Conservation (phyloP, 352 stramenopile species). For the Phytophthora sansomeana region DNA sequence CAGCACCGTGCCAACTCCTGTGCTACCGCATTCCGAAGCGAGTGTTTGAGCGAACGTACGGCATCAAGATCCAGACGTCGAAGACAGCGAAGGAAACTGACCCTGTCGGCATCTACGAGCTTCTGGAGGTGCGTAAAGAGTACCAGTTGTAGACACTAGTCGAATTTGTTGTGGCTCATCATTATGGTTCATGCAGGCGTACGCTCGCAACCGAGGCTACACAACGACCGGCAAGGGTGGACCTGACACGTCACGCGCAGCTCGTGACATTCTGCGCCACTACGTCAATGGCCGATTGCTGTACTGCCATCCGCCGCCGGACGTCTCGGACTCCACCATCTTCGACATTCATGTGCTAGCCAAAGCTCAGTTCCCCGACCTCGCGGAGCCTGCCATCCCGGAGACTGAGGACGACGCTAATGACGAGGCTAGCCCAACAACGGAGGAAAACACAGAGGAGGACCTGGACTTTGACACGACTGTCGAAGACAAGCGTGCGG, state of each 20-base stretch:
- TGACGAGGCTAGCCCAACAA: neutral
- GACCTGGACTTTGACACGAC: conserved; percentile 77
- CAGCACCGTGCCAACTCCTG: conserved; percentile 94
- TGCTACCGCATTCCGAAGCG: conserved; percentile 95
- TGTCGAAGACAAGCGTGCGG: conserved; percentile 68
- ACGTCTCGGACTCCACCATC: conserved; percentile 54
- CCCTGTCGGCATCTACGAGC: conserved; percentile 78
- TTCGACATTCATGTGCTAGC: conserved; percentile 85
- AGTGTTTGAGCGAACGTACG: conserved; percentile 97
- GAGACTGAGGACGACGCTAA: conserved; percentile 27
- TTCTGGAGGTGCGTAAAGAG: conserved; percentile 62
- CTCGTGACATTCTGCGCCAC: conserved; percentile 97
- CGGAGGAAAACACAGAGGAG: conserved; percentile 37
- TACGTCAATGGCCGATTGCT: conserved; percentile 98
- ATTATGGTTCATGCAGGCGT: conserved; percentile 51
- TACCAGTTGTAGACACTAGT: neutral
- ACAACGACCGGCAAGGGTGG: conserved; percentile 95
- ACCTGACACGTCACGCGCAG: conserved; percentile 94
- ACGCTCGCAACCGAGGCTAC: conserved; percentile 90
- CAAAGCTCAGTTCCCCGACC: conserved; percentile 63
- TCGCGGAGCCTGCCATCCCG: conserved; percentile 30
- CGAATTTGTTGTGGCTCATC: neutral
- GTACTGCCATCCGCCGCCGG: conserved; percentile 96
- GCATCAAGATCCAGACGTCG: conserved; percentile 90
- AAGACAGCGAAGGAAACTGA: conserved; percentile 80